Evolutionary conservation across 129 eudicot genomes (phyloP), one percentile per base, ranked within the genome.

Genomic region (Artemisia argyi): DNA sequence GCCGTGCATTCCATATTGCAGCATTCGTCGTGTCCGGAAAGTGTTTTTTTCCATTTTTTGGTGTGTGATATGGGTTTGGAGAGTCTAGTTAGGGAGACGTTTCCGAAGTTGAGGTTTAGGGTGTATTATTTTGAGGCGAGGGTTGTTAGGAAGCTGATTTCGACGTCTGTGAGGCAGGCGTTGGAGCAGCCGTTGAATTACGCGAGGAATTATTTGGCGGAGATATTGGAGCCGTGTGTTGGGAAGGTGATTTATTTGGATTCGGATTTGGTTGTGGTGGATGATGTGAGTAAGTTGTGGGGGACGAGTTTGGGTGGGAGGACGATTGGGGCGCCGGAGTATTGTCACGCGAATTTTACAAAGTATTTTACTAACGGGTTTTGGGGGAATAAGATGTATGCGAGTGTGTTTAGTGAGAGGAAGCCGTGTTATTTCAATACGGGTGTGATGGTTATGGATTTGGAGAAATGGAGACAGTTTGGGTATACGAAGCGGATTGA

Each of bases 251-350:
- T 94, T 14, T 94, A 94, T 81, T 51, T 94, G 14, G 98, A 94
- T 22, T 94, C 97, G n/a, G 97, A 94, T 85, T 84, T 94, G 7
- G 83, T 94, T 0, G 81, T 94, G 12, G 93, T 94, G 47, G 98
- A 94, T 76, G 97, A 94, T 72, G 80, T 94, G 10, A 61, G 79
- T n/a, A 90, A 88, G 76, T 84, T 87, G 0, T 94, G 98, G 97
- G 70, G 22, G 1, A 94, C 91, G 0, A 58, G 61, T 11, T 72
- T 94, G 50, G 88, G 86, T 16, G 70, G 51, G 7, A 85, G 69
- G 65, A 94, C 98, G 1, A 94, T 94, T 78, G 98, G 98, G 48
- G 98, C 96, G 1, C 98, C 97, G 50, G 98, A 94, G 48, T 94
- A 94, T 47, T 94, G 98, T 75, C 98, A 94, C 83, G 98, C 98